Evolutionary conservation across 2,329 filamentous ascomycete genomes (phyloP).

Genomic region (Ramularia endophylla): DNA sequence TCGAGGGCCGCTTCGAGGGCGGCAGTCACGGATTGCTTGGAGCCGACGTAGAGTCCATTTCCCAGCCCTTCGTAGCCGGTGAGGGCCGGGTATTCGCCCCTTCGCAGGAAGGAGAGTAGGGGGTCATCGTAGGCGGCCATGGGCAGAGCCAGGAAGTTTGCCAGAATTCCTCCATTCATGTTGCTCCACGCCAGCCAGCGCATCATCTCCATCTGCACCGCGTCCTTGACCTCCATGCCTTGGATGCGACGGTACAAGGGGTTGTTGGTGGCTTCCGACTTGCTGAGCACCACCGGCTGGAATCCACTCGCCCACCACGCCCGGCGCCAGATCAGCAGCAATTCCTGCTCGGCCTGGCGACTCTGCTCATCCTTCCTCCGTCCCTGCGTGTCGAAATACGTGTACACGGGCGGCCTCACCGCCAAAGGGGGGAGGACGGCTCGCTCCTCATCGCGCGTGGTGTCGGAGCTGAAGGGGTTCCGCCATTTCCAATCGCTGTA

Average conservation of each 20-base stretch:
- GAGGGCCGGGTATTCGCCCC: slow-evolving; percentile 66
- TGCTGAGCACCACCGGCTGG: slow-evolving; percentile 71
- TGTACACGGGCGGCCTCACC: slow-evolving; percentile 72
- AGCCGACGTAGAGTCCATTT: slow-evolving; percentile 67
- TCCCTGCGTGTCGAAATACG: slow-evolving; percentile 72
- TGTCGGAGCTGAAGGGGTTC: slow-evolving; percentile 76
- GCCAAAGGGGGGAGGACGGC: slow-evolving; percentile 73
- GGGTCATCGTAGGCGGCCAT: slow-evolving; percentile 72
- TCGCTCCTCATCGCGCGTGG: slow-evolving; percentile 74
- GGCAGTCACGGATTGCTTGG: slow-evolving; percentile 45
- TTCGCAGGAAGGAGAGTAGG: slow-evolving; percentile 65
- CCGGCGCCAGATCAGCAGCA: slow-evolving; percentile 81
- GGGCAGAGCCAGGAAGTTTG: slow-evolving; percentile 73
- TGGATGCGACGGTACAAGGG: slow-evolving; percentile 70
- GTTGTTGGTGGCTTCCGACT: slow-evolving; percentile 76
- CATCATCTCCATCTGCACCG: slow-evolving; percentile 65
- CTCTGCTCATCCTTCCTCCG: slow-evolving; percentile 55
- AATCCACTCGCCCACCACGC: slow-evolving; percentile 97
- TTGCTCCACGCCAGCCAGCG: slow-evolving; percentile 90
- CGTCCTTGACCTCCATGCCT: slow-evolving; percentile 52
- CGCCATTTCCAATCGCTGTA: slow-evolving; percentile 86
- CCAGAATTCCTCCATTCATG: slow-evolving; percentile 77
- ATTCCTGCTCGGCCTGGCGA: slow-evolving; percentile 66
- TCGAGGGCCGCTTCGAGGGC: slow-evolving; percentile 38
- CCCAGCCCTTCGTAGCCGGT: slow-evolving; percentile 69